phyloP scores from a whole-genome alignment of 2,329 filamentous ascomycete species.

The Pseudophaeomoniella oleicola region DNA sequence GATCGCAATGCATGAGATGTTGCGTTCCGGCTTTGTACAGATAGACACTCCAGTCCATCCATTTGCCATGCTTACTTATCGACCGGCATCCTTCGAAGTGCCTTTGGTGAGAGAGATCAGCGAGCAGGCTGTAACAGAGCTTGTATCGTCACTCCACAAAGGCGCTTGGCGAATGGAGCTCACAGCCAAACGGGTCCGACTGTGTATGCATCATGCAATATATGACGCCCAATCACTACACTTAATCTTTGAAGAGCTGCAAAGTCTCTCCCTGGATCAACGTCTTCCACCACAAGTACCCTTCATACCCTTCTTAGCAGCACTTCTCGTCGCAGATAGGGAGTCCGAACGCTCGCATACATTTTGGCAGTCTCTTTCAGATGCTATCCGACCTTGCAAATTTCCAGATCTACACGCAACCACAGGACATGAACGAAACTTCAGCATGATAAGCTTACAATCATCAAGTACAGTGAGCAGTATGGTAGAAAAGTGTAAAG shows the following conservation, averaged over 20 bases:
- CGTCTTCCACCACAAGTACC: slow-evolving; percentile 15
- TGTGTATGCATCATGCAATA: slow-evolving; percentile 62
- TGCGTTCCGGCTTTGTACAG: slow-evolving; percentile 59
- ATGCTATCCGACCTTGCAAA: slow-evolving; percentile 43
- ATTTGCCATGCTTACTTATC: slow-evolving; percentile 63
- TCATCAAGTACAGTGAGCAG: slow-evolving; percentile 25
- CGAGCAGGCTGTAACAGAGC: not conserved
- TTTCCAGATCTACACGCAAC: slow-evolving; percentile 66
- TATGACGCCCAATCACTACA: slow-evolving; percentile 71
- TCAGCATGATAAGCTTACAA: slow-evolving; percentile 18
- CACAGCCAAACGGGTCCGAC: slow-evolving; percentile 19
- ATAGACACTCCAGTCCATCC: slow-evolving; percentile 44
- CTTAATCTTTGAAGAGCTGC: slow-evolving; percentile 47
- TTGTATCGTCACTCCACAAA: not conserved
- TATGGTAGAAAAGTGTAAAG: slow-evolving; percentile 43
- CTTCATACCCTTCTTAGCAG: slow-evolving; percentile 27
- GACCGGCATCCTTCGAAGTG: slow-evolving; percentile 15
- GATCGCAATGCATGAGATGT: slow-evolving; percentile 47
- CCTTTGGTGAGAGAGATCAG: slow-evolving; percentile 23
- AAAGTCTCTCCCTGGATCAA: slow-evolving; percentile 16
- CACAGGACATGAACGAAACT: slow-evolving; percentile 18
- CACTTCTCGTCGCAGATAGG: slow-evolving; percentile 26
- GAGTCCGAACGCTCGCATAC: slow-evolving; percentile 17
- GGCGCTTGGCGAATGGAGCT: not conserved
- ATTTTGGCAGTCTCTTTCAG: slow-evolving; percentile 51